Conservation (phyloP, 768 basidiomycete genomes). For the Paxillus rubicundulus region DNA sequence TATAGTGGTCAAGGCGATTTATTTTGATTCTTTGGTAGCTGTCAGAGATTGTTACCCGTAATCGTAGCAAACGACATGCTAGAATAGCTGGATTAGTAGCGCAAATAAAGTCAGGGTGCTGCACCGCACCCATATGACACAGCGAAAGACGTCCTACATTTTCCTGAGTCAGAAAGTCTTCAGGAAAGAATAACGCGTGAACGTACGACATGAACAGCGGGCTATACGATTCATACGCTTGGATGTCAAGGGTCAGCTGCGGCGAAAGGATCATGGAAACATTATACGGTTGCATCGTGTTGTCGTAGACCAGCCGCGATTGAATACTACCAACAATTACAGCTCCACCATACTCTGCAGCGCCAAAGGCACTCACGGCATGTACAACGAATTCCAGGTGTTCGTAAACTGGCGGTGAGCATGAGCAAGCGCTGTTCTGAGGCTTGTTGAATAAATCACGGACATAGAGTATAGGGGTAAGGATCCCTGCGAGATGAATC, state of each 20-base stretch:
- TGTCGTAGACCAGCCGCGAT: constrained; percentile 61
- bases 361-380: constrained; percentile 44
- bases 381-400: constrained; percentile 54
- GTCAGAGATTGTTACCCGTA: constrained; percentile 44
- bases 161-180: constrained; percentile 5
- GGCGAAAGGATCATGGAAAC: constrained; percentile 54
- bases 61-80: constrained; percentile 81
- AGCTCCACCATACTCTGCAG: neutral
- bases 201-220: constrained; percentile 55
- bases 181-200: neutral
- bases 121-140: constrained; percentile 30
- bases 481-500: constrained; percentile 23
- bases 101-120: neutral
- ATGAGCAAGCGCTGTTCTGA: neutral
- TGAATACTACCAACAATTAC: constrained; percentile 43
- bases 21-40: neutral
- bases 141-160: constrained; percentile 23
- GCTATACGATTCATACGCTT: constrained; percentile 52
- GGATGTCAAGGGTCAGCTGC: constrained; percentile 51
- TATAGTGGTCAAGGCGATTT: constrained; percentile 1
- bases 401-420: constrained; percentile 51
- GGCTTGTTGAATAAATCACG: constrained; percentile 46
- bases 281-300: constrained; percentile 54
- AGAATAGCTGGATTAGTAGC: constrained; percentile 43
- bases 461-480: constrained; percentile 42